Evolutionary conservation across 2,329 filamentous ascomycete genomes (phyloP).

Genomic region (Cryphonectria japonica): DNA sequence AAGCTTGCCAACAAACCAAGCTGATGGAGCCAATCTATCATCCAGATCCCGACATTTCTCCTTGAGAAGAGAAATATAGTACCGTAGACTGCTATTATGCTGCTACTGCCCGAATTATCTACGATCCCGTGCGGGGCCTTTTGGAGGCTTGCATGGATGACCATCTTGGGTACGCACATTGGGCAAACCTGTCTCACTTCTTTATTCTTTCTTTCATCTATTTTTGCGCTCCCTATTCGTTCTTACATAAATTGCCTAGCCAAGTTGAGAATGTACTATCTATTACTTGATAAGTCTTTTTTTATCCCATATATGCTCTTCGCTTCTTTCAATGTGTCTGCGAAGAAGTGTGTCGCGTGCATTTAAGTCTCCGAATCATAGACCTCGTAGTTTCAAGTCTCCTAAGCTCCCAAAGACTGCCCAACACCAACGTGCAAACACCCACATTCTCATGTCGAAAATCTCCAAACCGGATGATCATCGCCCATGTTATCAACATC

Average conservation of each 20-base stretch:
- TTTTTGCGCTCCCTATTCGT: not conserved
- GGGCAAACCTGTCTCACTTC: not conserved
- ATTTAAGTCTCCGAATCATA: no score
- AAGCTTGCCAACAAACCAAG: conserved; percentile 18
- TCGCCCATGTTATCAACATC: conserved; percentile 44
- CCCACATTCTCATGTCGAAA: conserved; percentile 5
- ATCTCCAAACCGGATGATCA: conserved; percentile 37
- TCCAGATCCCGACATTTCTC: conserved; percentile 15
- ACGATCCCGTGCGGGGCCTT: not conserved
- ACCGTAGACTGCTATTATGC: not conserved
- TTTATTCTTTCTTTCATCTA: not conserved
- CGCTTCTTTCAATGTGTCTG: no score
- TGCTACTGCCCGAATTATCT: not conserved
- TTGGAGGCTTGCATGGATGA: not conserved
- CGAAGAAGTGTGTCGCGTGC: not conserved
- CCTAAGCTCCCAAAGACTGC: not conserved
- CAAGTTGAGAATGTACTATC: not conserved
- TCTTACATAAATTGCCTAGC: not conserved
- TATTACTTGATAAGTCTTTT: no score
- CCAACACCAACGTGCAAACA: not conserved
- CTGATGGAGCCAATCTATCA: conserved; percentile 12
- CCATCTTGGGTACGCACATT: not conserved
- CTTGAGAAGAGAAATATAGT: conserved; percentile 1
- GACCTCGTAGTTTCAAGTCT: no score
- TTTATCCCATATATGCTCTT: no score